Evolutionary conservation across 2,329 filamentous ascomycete species (phyloP).

Genomic region (Juglanconis oblonga): DNA sequence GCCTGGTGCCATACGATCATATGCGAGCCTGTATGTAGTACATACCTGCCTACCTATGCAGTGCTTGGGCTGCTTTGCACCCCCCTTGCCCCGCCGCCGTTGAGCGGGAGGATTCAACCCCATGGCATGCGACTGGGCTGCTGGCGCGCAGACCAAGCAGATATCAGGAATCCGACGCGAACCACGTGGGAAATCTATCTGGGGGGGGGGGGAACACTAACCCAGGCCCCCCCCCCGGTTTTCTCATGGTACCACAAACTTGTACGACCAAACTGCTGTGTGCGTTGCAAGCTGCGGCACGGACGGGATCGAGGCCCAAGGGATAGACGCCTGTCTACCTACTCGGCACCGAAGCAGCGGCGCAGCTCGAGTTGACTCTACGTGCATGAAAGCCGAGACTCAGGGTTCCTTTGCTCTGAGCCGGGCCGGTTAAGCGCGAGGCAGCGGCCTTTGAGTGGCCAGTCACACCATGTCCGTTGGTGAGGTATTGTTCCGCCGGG

Average conservation of each 20-base stretch:
- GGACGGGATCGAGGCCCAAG: not conserved
- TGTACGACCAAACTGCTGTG: slow-evolving; percentile 4
- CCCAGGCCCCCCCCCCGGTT: not conserved
- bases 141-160: not conserved
- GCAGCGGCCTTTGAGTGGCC: not conserved
- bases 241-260: not conserved
- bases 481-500: too few relatives aligned
- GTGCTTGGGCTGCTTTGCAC: slow-evolving; percentile 1
- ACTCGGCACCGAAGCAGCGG: not conserved
- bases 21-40: too few relatives aligned
- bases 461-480: not conserved
- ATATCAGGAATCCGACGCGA: not conserved
- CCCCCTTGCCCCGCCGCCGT: slow-evolving; percentile 16
- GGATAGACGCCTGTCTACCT: not conserved
- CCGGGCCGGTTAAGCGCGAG: not conserved
- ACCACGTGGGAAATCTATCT: slow-evolving; percentile 5
- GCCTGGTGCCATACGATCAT: too few relatives aligned
- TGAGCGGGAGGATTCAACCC: slow-evolving; percentile 20
- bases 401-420: not conserved
- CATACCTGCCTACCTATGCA: too few relatives aligned
- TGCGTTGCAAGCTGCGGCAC: slow-evolving; percentile 15
- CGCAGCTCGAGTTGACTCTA: not conserved
- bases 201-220: not conserved
- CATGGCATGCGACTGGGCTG: not conserved
- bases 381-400: not conserved